phyloP scores from a whole-genome alignment of 805 yeast genomes.

The Brettanomyces naardenensis region DNA sequence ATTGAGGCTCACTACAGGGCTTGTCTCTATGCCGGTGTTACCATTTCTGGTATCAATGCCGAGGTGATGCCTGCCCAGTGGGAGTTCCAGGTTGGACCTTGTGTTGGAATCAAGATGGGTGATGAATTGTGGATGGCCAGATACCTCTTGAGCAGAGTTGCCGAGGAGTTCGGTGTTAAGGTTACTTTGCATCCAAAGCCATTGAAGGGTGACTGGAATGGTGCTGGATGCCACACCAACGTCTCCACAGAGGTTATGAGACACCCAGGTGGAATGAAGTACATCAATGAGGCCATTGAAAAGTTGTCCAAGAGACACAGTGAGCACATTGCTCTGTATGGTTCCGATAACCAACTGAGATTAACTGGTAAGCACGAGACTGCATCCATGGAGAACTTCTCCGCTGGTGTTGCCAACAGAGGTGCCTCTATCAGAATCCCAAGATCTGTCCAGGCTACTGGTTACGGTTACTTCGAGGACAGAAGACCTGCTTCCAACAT shows the following conservation, averaged over 20 bases:
- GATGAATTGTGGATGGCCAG: conserved; percentile 96
- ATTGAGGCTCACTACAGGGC: conserved; percentile 99
- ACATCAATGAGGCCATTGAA: conserved; percentile 85
- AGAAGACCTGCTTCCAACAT: conserved; percentile 99
- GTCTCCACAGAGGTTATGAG: conserved; percentile 93
- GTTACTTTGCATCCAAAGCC: conserved; percentile 99
- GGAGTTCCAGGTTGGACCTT: conserved; percentile 99
- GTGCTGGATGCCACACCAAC: conserved; percentile 99
- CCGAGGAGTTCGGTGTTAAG: conserved; percentile 98
- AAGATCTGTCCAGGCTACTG: conserved; percentile 97
- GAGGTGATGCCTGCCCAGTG: conserved; percentile 99
- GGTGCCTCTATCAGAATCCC: conserved; percentile 99
- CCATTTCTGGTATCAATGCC: conserved; percentile 94
- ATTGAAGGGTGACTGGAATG: conserved; percentile 98
- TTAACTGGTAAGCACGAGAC: conserved; percentile 98
- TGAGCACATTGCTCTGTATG: conserved; percentile 93
- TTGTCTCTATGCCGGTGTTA: conserved; percentile 85
- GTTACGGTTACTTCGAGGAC: conserved; percentile 97
- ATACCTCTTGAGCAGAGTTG: conserved; percentile 85
- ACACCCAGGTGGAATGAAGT: conserved; percentile 91
- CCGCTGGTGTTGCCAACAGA: conserved; percentile 98
- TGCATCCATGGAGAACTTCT: conserved; percentile 84
- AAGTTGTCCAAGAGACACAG: conserved; percentile 92
- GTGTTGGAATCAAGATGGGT: conserved; percentile 93
- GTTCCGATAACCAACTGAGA: conserved; percentile 91